Conservation (phyloP, 2,329 filamentous ascomycete genomes). For the Diaporthe velutina region DNA sequence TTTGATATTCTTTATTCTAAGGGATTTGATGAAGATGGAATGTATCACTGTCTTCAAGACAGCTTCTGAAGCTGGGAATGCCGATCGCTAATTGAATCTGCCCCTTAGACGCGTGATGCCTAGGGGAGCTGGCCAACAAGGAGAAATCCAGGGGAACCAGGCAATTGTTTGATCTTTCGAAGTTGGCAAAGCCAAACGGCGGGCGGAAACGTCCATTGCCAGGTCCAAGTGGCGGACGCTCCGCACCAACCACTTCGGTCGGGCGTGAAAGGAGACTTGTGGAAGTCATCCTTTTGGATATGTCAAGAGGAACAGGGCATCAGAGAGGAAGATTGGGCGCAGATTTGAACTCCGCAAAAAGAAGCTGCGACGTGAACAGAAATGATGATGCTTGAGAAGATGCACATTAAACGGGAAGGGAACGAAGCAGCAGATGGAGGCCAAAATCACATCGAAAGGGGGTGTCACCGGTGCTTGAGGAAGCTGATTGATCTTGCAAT, state of each 20-base stretch:
- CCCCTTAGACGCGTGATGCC: not conserved
- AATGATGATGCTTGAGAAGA: not conserved
- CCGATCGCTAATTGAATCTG: not conserved
- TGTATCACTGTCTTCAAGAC: not conserved
- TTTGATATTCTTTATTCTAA: not conserved
- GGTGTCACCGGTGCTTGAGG: not conserved
- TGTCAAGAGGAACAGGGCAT: too few relatives aligned
- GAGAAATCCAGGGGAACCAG: not conserved
- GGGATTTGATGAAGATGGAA: not conserved
- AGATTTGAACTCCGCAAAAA: not conserved
- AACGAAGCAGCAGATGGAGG: not conserved
- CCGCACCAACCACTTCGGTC: slow-evolving; percentile 1
- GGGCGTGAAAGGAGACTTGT: not conserved
- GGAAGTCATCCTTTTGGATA: not conserved
- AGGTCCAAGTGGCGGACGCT: not conserved
- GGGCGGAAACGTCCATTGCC: not conserved
- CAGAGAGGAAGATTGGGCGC: not conserved
- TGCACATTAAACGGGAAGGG: not conserved
- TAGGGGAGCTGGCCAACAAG: not conserved
- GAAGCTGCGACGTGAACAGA: not conserved
- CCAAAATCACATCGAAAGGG: not conserved
- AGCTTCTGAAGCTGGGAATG: not conserved
- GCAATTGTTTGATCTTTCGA: not conserved
- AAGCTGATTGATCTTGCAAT: not conserved
- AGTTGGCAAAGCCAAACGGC: not conserved